These are phyloP conservation scores for Setaria viridis DNA, from an alignment of 202 grass and related monocot genomes.

Conservation along the genomic window DNA sequence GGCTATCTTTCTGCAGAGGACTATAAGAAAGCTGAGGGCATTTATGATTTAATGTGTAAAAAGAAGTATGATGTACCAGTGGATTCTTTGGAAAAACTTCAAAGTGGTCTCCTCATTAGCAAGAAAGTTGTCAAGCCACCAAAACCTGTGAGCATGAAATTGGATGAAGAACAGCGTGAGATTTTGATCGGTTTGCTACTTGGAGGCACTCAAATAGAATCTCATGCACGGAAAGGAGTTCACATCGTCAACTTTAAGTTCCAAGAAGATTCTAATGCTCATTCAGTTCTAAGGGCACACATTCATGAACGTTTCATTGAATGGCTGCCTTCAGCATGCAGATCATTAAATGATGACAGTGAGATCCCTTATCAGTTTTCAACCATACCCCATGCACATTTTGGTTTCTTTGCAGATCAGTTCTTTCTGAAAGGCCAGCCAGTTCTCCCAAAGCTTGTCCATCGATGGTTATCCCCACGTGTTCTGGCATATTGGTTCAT, in stretches of 20 bases:
- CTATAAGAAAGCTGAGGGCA: slow-evolving; percentile 78
- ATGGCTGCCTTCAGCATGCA: slow-evolving; percentile 71
- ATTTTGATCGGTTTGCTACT: slow-evolving; percentile 95
- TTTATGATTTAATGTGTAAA: slow-evolving; percentile 84
- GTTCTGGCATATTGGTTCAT: slow-evolving; percentile 97
- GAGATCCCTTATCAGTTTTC: slow-evolving; percentile 78
- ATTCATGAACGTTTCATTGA: slow-evolving; percentile 92
- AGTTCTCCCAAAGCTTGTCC: slow-evolving; percentile 79
- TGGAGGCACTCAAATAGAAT: slow-evolving; percentile 77
- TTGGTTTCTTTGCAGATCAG: slow-evolving; percentile 87
- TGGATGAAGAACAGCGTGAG: slow-evolving; percentile 86
- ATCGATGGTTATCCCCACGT: slow-evolving; percentile 88
- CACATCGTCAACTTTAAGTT: slow-evolving; percentile 78
- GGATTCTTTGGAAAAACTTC: slow-evolving; percentile 75
- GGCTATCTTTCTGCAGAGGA: slow-evolving; percentile 76
- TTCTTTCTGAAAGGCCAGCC: slow-evolving; percentile 71
- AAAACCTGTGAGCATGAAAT: slow-evolving; percentile 75
- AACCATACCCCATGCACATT: slow-evolving; percentile 79
- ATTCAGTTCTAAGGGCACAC: slow-evolving; percentile 75
- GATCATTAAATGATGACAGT: slow-evolving; percentile 62
- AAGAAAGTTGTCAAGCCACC: slow-evolving; percentile 71
- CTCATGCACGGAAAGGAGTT: slow-evolving; percentile 60
- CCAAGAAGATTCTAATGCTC: slow-evolving; percentile 62
- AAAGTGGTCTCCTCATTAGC: slow-evolving; percentile 60
- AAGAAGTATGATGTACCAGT: slow-evolving; percentile 84